Base-by-base conservation (phyloP, 2,329 filamentous ascomycete genomes). In the Gaeumannomyces sp. region DNA sequence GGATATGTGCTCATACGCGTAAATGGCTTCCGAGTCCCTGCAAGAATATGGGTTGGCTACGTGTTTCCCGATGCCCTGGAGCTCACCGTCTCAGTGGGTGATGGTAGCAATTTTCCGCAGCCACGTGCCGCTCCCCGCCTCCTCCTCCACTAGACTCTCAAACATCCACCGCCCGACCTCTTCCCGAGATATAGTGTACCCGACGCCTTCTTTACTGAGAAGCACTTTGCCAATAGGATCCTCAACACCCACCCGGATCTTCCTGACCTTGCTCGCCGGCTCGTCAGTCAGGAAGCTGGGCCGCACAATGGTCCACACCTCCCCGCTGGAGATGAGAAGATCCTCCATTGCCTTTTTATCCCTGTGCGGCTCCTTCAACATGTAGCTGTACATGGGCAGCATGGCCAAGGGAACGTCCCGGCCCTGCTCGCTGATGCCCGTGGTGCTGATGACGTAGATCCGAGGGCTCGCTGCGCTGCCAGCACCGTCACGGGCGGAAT, bases 341-440 rank as follows among this genome's bases (percentile, higher is more conserved):
- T 72, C 69, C 71, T 83, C 80, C 79, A 82, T 80, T 27, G 68
- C 73, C 64, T 70, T 72, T 74, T 83, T 83, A 67, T 82, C 80
- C 59, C 64, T 67, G 67, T 80, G 79, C 27, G 80, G 74, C 13
- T 70, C 70, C 56, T 69, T 68, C 28, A 81, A 69, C 65, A 78
- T 58, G 61, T 72, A 69, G 45, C 76, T 71, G 68, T 82, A 82
- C 61, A 82, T 57, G 22, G 79, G 78, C 8, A 74, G 60, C 67
- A 81, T 71, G 1, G 72, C 64, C 7, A 77, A 63, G 0, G 80
- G 80, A 25, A 80, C 70, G 66, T 82, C 80, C 1, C 78, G 69
- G 8, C 72, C 76, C 45, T 69, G 62, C 13, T 71, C 66, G 28
- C 69, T 75, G 59, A 83, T 74, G 45, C 82, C 82, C 0, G 78